Base-by-base conservation (phyloP, 768 basidiomycete genomes). In the Psilocybe tampanensis region DNA sequence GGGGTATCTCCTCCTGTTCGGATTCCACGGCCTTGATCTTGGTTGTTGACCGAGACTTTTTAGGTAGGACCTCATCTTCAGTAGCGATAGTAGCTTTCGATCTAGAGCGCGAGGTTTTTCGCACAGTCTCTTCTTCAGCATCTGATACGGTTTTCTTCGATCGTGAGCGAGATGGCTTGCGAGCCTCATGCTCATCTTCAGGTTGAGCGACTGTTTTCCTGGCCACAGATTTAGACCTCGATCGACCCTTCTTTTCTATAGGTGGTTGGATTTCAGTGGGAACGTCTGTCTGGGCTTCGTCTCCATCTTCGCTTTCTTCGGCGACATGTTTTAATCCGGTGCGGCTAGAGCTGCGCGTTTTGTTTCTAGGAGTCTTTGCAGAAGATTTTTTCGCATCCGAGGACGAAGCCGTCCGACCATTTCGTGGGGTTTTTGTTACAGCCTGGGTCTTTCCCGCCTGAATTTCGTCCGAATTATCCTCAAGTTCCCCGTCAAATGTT, bases 401-500 rank as follows among this genome's bases (percentile, higher is more conserved):
- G 9, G 56, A 49, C 5, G 66, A 64, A 17, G 56, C 66, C 17
- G 66, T 60, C 12, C 68, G 58, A 6, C 52, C 56, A 56, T 67
- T 72, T 24, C 64, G 62, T 13, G 64, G 59, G 2, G 64, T 68
- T 52, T 66, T 68, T 15, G 64, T 53, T 15, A 55, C 48, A 29
- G 58, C 54, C 23, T 59, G 54, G 12, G 44, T 43, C 34, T 62
- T 33, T 17, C 66, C 64, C 23, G 63, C 58, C 23, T 55, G 33
- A 39, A 59, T 52, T 1, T 34, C 44, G 52, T 64, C 62, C 57
- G 64, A 45, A 52, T 70, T 65, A 44, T 69, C 68, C 54, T 78
- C 70, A 50, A 61, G 64, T 43, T 69, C 66, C 8, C 75, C 76
- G 54, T 80, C 79, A 44, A 74, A 66, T 3, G 69, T 74, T 65